A percentile compares a stretch with the other conserved stretches of the same genome.
These are phyloP conservation scores for Eudorina sp. DNA, from an alignment of 139 green algal genomes.

Conservation along the genomic window DNA sequence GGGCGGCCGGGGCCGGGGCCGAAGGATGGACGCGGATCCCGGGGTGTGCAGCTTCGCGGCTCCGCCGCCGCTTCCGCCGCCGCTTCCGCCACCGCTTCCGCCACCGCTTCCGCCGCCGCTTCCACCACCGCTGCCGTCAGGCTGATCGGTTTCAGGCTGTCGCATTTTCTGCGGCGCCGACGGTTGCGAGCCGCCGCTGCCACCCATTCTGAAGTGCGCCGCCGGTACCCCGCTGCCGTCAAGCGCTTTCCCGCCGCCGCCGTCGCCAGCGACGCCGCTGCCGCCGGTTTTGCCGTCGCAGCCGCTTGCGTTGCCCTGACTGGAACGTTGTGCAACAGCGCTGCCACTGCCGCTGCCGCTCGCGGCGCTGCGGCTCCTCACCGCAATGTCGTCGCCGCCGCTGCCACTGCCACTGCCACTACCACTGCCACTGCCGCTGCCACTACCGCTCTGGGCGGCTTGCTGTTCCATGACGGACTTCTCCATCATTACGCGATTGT, in stretches of 20 bases:
- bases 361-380: background rate
- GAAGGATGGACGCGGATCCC: background rate
- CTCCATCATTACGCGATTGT: too few species aligned
- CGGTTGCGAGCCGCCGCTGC: background rate
- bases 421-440: background rate
- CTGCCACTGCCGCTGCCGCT: slow-evolving; percentile 36
- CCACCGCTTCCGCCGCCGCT: background rate
- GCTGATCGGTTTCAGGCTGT: background rate
- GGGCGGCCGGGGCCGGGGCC: background rate
- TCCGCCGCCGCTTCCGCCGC: background rate
- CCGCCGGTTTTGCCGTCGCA: background rate
- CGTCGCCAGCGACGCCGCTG: background rate
- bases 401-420: slow-evolving; percentile 36
- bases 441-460: background rate
- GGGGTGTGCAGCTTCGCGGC: too few species aligned
- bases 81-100: background rate
- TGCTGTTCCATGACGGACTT: too few species aligned
- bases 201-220: background rate
- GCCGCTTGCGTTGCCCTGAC: background rate
- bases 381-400: too few species aligned
- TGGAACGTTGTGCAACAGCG: background rate
- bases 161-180: background rate
- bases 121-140: background rate
- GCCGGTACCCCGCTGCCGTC: background rate
- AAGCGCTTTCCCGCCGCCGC: background rate